Conservation (phyloP, 2,329 filamentous ascomycete genomes). For the Cladosporium sp. region DNA sequence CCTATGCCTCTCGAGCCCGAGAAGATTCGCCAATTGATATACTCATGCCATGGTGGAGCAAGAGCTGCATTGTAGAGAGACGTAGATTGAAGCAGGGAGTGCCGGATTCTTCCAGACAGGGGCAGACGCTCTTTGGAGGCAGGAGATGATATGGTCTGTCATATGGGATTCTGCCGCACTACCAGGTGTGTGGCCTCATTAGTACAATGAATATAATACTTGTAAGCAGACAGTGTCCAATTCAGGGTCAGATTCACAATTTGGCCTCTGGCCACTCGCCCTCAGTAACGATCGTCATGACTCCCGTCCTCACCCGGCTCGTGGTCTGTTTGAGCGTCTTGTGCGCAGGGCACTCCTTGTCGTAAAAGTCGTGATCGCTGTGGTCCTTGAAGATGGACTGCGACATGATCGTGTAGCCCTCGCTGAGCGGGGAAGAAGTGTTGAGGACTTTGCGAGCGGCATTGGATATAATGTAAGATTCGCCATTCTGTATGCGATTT, state of each 20-base stretch:
- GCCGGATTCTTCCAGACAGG: too few species aligned
- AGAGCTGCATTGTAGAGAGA: neutral
- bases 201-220: neutral
- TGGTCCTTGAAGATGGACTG: slow-evolving; percentile 65
- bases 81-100: neutral
- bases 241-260: slow-evolving; percentile 30
- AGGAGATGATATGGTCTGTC: too few species aligned
- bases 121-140: too few species aligned
- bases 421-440: slow-evolving; percentile 51
- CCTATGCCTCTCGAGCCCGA: neutral
- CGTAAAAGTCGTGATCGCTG: slow-evolving; percentile 71
- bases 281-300: slow-evolving; percentile 35
- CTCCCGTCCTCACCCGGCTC: slow-evolving; percentile 30
- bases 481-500: slow-evolving; percentile 58
- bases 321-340: slow-evolving; percentile 49
- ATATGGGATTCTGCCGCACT: neutral
- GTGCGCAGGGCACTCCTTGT: slow-evolving; percentile 61
- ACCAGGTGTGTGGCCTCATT: slow-evolving; percentile 11
- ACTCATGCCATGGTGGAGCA: neutral
- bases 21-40: neutral
- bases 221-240: neutral
- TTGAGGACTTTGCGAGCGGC: slow-evolving; percentile 31
- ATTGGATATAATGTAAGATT: slow-evolving; percentile 66
- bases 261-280: slow-evolving; percentile 33
- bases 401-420: slow-evolving; percentile 67